Conservation (phyloP, 306 rosid genomes). For the Cicer arietinum region DNA sequence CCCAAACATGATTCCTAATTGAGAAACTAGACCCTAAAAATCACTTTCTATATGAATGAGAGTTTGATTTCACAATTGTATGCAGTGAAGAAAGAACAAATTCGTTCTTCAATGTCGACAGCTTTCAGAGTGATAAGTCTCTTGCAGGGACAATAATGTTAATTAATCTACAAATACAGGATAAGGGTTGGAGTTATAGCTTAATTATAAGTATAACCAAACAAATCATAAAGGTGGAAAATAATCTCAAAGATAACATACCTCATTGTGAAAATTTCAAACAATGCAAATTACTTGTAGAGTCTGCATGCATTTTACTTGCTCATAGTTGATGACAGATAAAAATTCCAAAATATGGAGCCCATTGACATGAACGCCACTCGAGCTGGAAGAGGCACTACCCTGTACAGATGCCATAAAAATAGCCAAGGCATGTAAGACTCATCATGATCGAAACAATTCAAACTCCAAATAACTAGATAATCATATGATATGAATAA, state of each 20-base stretch:
- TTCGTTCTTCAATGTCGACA: neutral
- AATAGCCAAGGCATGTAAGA: conserved; percentile 37
- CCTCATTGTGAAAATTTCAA: conserved; percentile 46
- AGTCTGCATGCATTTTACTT: conserved; percentile 54
- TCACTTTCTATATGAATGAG: conserved; percentile 24
- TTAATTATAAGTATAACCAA: conserved; percentile 5
- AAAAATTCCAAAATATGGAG: conserved; percentile 93
- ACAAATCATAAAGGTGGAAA: conserved; percentile 27
- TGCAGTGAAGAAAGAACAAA: conserved; percentile 2
- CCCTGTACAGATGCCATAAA: conserved; percentile 60
- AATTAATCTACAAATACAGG: conserved; percentile 39
- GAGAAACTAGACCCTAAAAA: conserved; percentile 23
- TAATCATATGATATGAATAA: too few relatives aligned
- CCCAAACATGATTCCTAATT: neutral
- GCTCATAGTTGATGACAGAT: conserved; percentile 83
- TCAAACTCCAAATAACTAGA: conserved; percentile 8
- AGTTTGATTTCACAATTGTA: conserved; percentile 22
- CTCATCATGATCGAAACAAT: conserved; percentile 4
- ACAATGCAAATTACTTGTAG: conserved; percentile 20
- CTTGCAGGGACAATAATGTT: conserved; percentile 19
- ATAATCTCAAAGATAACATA: conserved; percentile 35
- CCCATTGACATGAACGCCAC: conserved; percentile 93
- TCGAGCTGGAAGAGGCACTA: conserved; percentile 92
- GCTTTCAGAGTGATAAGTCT: conserved; percentile 2
- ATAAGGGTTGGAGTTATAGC: conserved; percentile 30